Evolutionary conservation across 805 yeast species (phyloP).

Genomic region (Wickerhamomyces hampshirensis): DNA sequence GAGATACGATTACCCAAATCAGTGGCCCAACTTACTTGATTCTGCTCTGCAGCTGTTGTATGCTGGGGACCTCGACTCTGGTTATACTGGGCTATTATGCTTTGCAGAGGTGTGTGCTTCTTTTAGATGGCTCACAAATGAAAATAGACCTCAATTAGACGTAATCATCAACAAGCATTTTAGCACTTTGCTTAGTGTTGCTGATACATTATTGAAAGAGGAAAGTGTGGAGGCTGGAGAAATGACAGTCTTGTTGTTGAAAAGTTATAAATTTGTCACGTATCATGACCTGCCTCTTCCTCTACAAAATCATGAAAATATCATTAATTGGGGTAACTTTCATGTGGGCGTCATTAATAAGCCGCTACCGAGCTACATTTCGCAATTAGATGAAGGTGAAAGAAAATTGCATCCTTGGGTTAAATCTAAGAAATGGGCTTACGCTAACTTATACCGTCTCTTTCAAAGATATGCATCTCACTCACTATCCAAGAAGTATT

Average conservation of each 20-base stretch:
- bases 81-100: conserved; percentile 65
- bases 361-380: conserved; percentile 49
- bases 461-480: conserved; percentile 66
- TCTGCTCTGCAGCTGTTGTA: conserved; percentile 41
- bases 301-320: conserved; percentile 47
- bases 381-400: conserved; percentile 48
- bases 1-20: conserved; percentile 41
- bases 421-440: conserved; percentile 86
- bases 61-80: conserved; percentile 35
- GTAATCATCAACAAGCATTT: conserved; percentile 50
- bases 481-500: conserved; percentile 39
- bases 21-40: conserved; percentile 53
- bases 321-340: conserved; percentile 69
- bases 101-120: conserved; percentile 65
- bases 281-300: conserved; percentile 66
- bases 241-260: conserved; percentile 67
- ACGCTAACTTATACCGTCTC: conserved; percentile 67
- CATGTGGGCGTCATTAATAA: conserved; percentile 64
- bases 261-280: conserved; percentile 73
- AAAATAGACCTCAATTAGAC: conserved; percentile 48
- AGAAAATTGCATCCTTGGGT: conserved; percentile 55
- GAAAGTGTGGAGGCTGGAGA: conserved; percentile 52
- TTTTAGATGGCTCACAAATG: conserved; percentile 67
- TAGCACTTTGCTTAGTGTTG: conserved; percentile 64
- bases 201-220: conserved; percentile 44